These are phyloP conservation scores for Drosera spatulata DNA, from an alignment of 179 eudicot species.

Conservation along the genomic window DNA sequence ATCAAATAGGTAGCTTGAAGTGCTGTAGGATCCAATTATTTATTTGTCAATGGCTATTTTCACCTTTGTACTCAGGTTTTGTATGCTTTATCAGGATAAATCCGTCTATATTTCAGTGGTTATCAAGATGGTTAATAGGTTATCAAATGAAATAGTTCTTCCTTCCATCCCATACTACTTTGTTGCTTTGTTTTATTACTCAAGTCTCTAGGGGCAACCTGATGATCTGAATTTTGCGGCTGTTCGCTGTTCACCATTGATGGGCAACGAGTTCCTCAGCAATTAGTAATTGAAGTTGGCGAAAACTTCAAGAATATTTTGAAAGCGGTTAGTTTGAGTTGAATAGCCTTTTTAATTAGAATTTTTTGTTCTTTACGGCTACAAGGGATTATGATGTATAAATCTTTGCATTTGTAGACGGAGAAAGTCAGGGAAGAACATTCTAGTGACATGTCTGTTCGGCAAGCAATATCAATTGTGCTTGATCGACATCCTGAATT, in stretches of 20 bases:
- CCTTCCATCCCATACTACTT: not conserved
- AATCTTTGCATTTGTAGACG: conserved; percentile 34
- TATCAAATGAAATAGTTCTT: not conserved
- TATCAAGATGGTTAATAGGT: not conserved
- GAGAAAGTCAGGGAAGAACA: conserved; percentile 78
- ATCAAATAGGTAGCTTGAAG: too few relatives aligned
- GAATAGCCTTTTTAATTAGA: not conserved
- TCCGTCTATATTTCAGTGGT: too few relatives aligned
- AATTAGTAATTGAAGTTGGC: conserved; percentile 79
- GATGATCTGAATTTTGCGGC: conserved; percentile 32
- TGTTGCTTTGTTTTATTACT: conserved; percentile 1
- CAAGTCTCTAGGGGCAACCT: conserved; percentile 5
- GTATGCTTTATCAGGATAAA: too few relatives aligned
- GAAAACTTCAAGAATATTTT: conserved; percentile 63
- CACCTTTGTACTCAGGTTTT: too few relatives aligned
- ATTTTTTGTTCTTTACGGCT: not conserved
- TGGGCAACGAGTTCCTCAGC: conserved; percentile 72
- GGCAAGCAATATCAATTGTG: conserved; percentile 78
- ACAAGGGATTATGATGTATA: conserved; percentile 2
- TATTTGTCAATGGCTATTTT: too few relatives aligned
- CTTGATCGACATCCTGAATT: conserved; percentile 68
- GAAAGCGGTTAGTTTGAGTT: conserved; percentile 45
- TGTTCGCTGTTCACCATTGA: conserved; percentile 64
- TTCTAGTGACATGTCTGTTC: conserved; percentile 68
- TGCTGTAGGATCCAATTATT: too few relatives aligned